A percentile compares a stretch with the other conserved stretches of the same genome.
phyloP scores from a whole-genome alignment of 1,284 basidiomycete genomes.

The Butyriboletus appendiculatus region DNA sequence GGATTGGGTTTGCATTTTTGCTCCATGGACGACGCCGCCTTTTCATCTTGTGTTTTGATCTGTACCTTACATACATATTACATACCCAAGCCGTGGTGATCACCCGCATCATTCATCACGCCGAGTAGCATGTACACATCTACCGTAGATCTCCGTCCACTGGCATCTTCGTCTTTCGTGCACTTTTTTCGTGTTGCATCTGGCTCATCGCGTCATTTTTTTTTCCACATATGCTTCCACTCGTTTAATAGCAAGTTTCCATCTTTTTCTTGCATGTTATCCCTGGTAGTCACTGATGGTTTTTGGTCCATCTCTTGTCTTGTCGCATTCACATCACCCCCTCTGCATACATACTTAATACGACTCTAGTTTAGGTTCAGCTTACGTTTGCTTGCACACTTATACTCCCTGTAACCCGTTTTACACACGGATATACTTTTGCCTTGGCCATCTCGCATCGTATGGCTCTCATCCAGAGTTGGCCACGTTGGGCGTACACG shows the following conservation, averaged over 20 bases:
- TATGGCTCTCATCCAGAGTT: background rate
- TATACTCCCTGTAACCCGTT: background rate
- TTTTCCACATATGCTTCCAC: slow-evolving; percentile 3
- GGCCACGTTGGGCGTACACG: background rate
- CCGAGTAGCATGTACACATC: slow-evolving; percentile 17
- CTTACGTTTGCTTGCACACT: background rate
- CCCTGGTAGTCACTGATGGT: background rate
- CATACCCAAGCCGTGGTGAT: slow-evolving; percentile 4
- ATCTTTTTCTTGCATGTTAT: slow-evolving; percentile 4
- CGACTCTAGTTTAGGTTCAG: background rate
- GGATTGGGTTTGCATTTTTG: background rate
- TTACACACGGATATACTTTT: background rate
- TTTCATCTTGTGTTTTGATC: slow-evolving; percentile 14
- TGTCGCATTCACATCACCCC: background rate
- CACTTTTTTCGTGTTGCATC: background rate
- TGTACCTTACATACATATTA: slow-evolving; percentile 14
- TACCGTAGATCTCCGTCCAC: slow-evolving; percentile 24
- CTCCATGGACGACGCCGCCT: slow-evolving; percentile 6
- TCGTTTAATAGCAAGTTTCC: too few relatives aligned
- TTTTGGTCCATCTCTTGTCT: background rate
- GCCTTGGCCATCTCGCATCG: background rate
- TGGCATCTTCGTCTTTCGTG: slow-evolving; percentile 4
- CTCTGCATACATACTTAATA: slow-evolving; percentile 11
- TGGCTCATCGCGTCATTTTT: background rate
- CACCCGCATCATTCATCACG: slow-evolving; percentile 6